Base-by-base conservation (phyloP, 1,284 basidiomycete genomes). In the Uromyces viciae-fabae region DNA sequence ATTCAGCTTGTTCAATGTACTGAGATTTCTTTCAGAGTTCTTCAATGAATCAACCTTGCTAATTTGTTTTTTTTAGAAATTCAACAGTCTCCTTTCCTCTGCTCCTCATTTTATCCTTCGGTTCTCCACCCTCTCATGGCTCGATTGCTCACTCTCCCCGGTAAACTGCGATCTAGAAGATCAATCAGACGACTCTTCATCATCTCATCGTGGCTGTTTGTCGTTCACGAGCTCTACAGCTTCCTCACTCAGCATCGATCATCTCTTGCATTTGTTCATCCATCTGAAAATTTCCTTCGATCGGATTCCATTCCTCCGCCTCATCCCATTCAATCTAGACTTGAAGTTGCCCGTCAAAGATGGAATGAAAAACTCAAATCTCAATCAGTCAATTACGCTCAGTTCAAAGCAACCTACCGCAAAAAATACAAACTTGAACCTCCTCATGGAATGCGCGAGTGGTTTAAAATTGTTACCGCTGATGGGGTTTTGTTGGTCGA, bases 181-280 rank as follows among this genome's bases (percentile, higher is more conserved):
- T 80, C 77, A 19, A 43, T 80, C 77, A 72, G 64, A 58, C 68
- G 77, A 46, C 40, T 72, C 77, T 80, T 80, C 28, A 73, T 80
- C 66, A 22, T 73, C 66, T 73, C 69, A 7, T 58, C 69, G 0
- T 80, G 77, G 77, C 17, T 80, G 46, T 80, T 80, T 38, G 68
- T 80, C 54, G 25, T 80, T 31, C 77, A 80, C 42, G 68, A 80
- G 73, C 38, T 80, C 25, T 80, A 69, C 58, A 69, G 49, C 58
- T 73, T 80, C 36, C 73, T 75, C 42, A 69, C 66, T 19, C 52
- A 56, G n/a, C 49, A 68, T 58, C 60, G 64, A 36, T 68, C 75
- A 25, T 66, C 60, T 33, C 64, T 78, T 4, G 38, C 54, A 7
- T 64, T 62, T 40, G 42, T 75, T 46, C 60, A 62, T 46, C 73